Base-by-base conservation (phyloP, 208 protist species). In the Acanthamoeba castellanii region DNA sequence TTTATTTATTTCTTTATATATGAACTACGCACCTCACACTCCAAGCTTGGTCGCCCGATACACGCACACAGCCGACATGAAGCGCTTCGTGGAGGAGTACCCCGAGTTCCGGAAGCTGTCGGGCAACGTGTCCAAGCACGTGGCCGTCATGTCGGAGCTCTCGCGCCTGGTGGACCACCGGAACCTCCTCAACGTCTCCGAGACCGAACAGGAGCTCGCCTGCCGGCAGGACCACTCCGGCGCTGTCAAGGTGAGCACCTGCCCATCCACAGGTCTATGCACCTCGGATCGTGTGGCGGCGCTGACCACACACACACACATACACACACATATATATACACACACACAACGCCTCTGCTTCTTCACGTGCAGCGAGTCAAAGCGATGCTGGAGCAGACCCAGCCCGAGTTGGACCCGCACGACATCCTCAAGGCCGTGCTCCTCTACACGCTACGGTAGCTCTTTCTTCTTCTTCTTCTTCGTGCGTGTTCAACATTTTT, bases 141-240 rank as follows among this genome's bases (percentile, higher is more conserved):
- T 98, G 32, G 72, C 97, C 9, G 32, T 98, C 22, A 95, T 98
- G 64, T 88, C 68, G 25, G 96, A 98, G 78, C 84, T 98, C 8
- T 91, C 50, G 18, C 74, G 93, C 22, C 90, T 98, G 14, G 98
- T 99, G 66, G 98, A 98, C 74, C 37, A 95, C 59, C 87, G 98
- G 45, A 82, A 96, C 50, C 96, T 99, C 42, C 96, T 99, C 47
- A 97, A 98, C 47, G 96, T 99, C 11, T 99, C 98, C 8, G 98
- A 99, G 64, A 93, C 99, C 18, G 99, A 99, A 97, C 99, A 99
- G 96, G 98, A 99, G 94, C 98, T 99, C 95, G 97, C 97, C 20
- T 98, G 96, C 57, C 50, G 32, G 14, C 95, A 98, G 68, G 97
- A 98, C 89, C 96, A 97, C 94, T 97, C 88, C 70, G 97, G 97